Conservation (phyloP, 2,329 filamentous ascomycete species). For the Camptophora hylomeconis region DNA sequence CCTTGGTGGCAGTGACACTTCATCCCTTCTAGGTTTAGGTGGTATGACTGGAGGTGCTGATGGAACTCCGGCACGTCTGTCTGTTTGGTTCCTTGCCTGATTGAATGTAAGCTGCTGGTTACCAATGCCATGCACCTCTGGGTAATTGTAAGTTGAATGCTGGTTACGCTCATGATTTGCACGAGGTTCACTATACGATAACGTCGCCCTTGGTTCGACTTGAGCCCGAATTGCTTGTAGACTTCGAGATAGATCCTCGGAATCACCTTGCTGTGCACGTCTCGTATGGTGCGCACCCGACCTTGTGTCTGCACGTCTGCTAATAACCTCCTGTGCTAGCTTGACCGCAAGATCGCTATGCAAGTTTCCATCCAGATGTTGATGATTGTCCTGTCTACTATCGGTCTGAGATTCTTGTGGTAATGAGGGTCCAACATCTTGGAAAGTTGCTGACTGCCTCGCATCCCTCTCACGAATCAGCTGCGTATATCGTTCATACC, state of each 20-base stretch:
- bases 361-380: conserved; percentile 55
- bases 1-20: conserved; percentile 16
- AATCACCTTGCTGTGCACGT: conserved; percentile 44
- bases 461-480: conserved; percentile 20
- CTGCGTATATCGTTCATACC: conserved; percentile 54
- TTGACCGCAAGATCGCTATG: conserved; percentile 65
- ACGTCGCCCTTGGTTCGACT: conserved; percentile 9
- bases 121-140: conserved; percentile 20
- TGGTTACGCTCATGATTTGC: conserved; percentile 2
- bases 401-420: conserved; percentile 10
- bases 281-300: conserved; percentile 36
- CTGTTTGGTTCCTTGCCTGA: too few relatives aligned
- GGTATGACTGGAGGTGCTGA: conserved; percentile 17
- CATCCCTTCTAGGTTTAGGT: conserved; percentile 17
- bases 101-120: too few relatives aligned
- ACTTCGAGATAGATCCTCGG: conserved; percentile 37
- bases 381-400: conserved; percentile 24
- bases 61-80: too few relatives aligned
- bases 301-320: conserved; percentile 49
- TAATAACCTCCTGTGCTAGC: conserved; percentile 60
- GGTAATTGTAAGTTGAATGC: conserved; percentile 12
- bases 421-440: conserved; percentile 7
- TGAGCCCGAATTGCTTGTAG: conserved; percentile 19
- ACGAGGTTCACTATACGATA: background rate
- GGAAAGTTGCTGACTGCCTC: conserved; percentile 4